Conservation (phyloP, 192 early-diverging fungal genomes). For the Coemansia sp. region DNA sequence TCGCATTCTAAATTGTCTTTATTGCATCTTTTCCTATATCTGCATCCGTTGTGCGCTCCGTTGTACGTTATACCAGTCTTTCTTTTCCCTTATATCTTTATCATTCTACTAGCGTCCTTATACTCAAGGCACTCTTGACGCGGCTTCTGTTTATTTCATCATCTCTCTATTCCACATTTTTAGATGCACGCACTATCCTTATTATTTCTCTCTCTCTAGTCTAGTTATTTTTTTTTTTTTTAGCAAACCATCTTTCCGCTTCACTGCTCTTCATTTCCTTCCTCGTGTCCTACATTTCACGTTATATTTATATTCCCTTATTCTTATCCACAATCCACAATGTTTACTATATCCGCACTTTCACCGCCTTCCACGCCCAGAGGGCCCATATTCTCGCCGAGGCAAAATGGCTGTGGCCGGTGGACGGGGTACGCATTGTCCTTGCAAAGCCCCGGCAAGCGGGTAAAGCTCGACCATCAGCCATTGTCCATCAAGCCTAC, state of each 20-base stretch:
- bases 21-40: conserved; percentile 7
- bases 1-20: neutral
- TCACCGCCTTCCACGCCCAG: conserved; percentile 39
- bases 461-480: conserved; percentile 22
- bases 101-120: neutral
- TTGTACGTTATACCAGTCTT: neutral
- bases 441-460: conserved; percentile 22
- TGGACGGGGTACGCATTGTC: conserved; percentile 34
- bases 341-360: conserved; percentile 35
- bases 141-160: conserved; percentile 4
- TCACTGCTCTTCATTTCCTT: neutral
- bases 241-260: neutral
- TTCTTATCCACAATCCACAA: neutral
- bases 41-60: neutral
- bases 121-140: neutral
- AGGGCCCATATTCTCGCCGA: conserved; percentile 34
- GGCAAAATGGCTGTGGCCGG: conserved; percentile 11
- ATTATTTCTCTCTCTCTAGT: neutral
- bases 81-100: conserved; percentile 6
- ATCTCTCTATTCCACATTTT: neutral
- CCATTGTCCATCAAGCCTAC: neutral
- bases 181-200: neutral
- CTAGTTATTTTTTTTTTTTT: neutral
- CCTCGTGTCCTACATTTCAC: neutral
- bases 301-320: neutral